Conservation (phyloP, 2,329 filamentous ascomycete species). For the Pseudonectria foliicola region DNA sequence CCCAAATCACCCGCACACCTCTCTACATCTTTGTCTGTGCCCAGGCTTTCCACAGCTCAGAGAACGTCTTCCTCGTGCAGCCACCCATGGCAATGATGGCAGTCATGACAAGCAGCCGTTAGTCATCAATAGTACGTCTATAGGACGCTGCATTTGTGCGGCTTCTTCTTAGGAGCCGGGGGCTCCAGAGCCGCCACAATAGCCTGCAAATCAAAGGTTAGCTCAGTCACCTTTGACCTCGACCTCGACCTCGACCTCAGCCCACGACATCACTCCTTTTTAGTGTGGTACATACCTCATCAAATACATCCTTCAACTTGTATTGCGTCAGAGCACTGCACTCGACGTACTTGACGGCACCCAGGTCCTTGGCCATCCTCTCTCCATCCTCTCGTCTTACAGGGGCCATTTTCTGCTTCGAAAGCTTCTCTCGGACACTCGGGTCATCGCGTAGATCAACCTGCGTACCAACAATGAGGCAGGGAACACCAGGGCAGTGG, state of each 20-base stretch:
- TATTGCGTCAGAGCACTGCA: constrained; percentile 97
- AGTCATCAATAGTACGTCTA: constrained; percentile 29
- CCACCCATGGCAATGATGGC: constrained; percentile 7
- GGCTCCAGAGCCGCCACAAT: constrained; percentile 95
- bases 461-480: constrained; percentile 95
- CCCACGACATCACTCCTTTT: background rate
- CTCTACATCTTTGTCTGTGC: too few relatives aligned
- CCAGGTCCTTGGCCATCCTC: constrained; percentile 93
- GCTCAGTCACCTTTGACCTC: too few relatives aligned
- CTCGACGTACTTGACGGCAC: constrained; percentile 97
- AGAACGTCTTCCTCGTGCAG: too few relatives aligned
- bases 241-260: too few relatives aligned
- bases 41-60: too few relatives aligned
- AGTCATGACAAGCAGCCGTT: constrained; percentile 6
- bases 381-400: constrained; percentile 91
- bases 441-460: constrained; percentile 89
- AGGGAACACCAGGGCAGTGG: constrained; percentile 95
- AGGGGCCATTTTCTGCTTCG: constrained; percentile 93
- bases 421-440: constrained; percentile 80
- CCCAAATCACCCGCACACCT: too few relatives aligned
- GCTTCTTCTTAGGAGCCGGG: constrained; percentile 71
- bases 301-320: constrained; percentile 98
- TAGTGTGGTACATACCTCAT: constrained; percentile 63
- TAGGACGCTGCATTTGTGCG: constrained; percentile 62
- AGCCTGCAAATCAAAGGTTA: constrained; percentile 62